Percentiles rank a stretch among this genome's conserved stretches.
phyloP scores from a whole-genome alignment of 441 rosid genomes.

The Dalechampia spathulata region DNA sequence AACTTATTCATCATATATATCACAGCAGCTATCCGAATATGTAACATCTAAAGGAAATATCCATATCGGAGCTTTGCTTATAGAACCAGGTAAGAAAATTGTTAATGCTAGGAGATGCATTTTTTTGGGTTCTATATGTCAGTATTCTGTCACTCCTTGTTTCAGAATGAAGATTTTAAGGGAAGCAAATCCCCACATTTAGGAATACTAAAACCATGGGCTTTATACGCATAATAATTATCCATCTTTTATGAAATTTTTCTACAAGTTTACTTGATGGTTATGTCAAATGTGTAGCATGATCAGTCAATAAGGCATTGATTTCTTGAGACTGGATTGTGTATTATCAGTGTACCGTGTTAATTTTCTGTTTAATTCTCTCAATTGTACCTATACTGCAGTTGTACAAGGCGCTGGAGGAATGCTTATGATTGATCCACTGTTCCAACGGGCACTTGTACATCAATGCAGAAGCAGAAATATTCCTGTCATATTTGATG shows the following conservation, averaged over 20 bases:
- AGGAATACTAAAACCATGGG: too few species aligned
- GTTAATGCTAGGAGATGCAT: background rate
- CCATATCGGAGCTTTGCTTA: slow-evolving; percentile 73
- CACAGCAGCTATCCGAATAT: slow-evolving; percentile 34
- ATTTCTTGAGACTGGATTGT: background rate
- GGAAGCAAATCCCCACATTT: too few species aligned
- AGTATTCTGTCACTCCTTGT: too few species aligned
- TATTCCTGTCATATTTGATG: slow-evolving; percentile 88
- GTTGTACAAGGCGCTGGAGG: slow-evolving; percentile 95
- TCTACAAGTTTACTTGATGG: background rate
- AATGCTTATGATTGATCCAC: slow-evolving; percentile 96
- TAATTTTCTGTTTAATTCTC: background rate
- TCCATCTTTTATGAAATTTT: background rate
- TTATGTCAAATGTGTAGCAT: background rate
- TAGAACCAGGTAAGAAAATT: slow-evolving; percentile 77
- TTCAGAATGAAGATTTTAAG: too few species aligned
- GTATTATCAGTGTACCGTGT: background rate
- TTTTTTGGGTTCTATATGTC: background rate
- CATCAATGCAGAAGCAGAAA: slow-evolving; percentile 59
- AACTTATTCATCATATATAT: slow-evolving; percentile 50
- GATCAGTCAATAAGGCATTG: too few species aligned
- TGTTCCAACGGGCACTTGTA: slow-evolving; percentile 80
- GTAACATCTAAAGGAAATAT: slow-evolving; percentile 23
- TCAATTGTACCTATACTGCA: slow-evolving; percentile 23
- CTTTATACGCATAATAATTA: background rate